Percentiles rank a stretch among this genome's conserved stretches.
These are phyloP conservation scores for Coemansia biformis DNA, from an alignment of 192 early-diverging fungal species.

Conservation along the genomic window DNA sequence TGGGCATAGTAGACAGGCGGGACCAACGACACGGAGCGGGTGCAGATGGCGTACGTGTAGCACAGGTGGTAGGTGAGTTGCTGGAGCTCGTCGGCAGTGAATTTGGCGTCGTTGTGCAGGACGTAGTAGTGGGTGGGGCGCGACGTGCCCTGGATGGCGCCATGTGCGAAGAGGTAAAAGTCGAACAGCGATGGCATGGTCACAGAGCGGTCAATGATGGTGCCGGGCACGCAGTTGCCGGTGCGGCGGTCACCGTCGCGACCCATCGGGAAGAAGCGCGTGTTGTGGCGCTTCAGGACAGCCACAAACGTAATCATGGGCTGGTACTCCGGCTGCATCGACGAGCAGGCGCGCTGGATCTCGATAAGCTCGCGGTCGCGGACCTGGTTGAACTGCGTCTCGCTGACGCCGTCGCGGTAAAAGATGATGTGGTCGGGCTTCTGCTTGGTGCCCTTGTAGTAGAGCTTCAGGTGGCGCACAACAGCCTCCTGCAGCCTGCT, in stretches of 20 bases:
- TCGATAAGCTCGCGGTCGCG: constrained; percentile 70
- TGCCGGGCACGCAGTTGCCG: constrained; percentile 81
- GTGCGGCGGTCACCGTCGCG: constrained; percentile 58
- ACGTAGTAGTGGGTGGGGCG: constrained; percentile 90
- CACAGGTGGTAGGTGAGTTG: constrained; percentile 84
- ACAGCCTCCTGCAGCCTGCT: constrained; percentile 57
- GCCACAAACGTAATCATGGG: constrained; percentile 71
- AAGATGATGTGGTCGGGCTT: constrained; percentile 76
- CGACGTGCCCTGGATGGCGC: constrained; percentile 88
- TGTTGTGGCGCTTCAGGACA: constrained; percentile 78
- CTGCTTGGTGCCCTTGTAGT: constrained; percentile 51
- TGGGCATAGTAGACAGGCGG: constrained; percentile 94
- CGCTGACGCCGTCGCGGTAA: constrained; percentile 88
- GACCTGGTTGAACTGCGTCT: constrained; percentile 77
- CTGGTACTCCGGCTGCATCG: constrained; percentile 62
- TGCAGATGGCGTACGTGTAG: constrained; percentile 83
- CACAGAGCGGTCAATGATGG: constrained; percentile 67
- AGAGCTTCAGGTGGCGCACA: constrained; percentile 61
- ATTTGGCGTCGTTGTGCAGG: constrained; percentile 79
- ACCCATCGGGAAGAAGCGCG: constrained; percentile 68
- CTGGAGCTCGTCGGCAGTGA: constrained; percentile 73
- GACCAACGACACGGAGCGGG: constrained; percentile 78
- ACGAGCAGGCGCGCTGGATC: constrained; percentile 58
- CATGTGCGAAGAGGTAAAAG: constrained; percentile 86
- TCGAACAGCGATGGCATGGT: constrained; percentile 80